Percentiles rank a stretch among this genome's conserved stretches.
Conservation (phyloP, 2,329 filamentous ascomycete genomes). For the Chaetomium sp. region DNA sequence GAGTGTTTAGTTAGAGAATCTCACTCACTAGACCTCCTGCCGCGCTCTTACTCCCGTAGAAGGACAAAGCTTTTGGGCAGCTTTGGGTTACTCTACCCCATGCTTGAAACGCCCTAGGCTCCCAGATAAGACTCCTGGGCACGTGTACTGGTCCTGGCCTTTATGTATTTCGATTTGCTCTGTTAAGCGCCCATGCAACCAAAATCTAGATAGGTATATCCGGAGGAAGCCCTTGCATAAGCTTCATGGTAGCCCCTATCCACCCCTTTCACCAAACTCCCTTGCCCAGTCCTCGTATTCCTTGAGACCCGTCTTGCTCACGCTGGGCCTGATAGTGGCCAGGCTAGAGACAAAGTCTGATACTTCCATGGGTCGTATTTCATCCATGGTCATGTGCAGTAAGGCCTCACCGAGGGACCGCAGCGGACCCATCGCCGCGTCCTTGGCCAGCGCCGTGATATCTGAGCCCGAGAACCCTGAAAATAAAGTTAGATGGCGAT, state of each 20-base stretch:
- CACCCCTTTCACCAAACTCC: constrained; percentile 90
- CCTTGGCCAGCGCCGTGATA: constrained; percentile 94
- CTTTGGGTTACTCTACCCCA: neutral
- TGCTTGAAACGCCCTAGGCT: too few relatives aligned
- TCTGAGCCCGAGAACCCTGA: constrained; percentile 96
- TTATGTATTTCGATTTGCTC: neutral
- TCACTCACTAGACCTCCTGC: neutral
- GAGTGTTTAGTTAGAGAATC: constrained; percentile 1
- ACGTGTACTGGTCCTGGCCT: neutral
- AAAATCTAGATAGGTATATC: neutral
- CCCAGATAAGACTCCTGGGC: neutral
- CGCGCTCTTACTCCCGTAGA: neutral
- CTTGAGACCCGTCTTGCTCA: constrained; percentile 80
- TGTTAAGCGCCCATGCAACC: constrained; percentile 1
- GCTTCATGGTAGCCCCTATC: constrained; percentile 47
- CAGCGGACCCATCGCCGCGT: constrained; percentile 95
- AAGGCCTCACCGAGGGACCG: constrained; percentile 87
- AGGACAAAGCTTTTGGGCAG: neutral
- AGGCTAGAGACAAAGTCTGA: constrained; percentile 84
- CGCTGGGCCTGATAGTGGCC: constrained; percentile 82
- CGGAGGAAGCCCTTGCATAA: neutral
- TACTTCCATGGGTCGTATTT: constrained; percentile 85
- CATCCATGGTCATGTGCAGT: constrained; percentile 88
- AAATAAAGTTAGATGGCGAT: neutral
- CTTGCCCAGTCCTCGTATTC: constrained; percentile 93